These are phyloP conservation scores for Piloderma croceum DNA, from an alignment of 768 basidiomycete species.

Conservation along the genomic window DNA sequence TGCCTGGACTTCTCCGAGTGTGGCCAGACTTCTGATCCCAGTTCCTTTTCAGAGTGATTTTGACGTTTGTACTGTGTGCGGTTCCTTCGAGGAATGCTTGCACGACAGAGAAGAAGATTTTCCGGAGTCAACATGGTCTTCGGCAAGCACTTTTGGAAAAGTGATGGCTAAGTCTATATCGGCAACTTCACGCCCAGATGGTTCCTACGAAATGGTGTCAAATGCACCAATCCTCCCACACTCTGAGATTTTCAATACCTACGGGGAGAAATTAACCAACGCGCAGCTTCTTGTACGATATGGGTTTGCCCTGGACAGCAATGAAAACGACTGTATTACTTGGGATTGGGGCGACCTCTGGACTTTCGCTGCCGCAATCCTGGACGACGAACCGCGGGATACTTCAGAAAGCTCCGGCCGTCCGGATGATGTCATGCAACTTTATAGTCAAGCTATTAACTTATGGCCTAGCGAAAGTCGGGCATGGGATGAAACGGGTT, in stretches of 20 bases:
- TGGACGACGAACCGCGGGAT: background rate
- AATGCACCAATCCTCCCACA: constrained; percentile 43
- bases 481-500: background rate
- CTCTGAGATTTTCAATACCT: constrained; percentile 72
- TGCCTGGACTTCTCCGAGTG: constrained; percentile 2
- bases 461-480: background rate
- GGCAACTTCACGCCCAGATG: too few relatives aligned
- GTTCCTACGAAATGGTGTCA: constrained; percentile 65
- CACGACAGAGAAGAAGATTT: constrained; percentile 50
- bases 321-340: constrained; percentile 56
- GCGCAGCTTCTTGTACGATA: constrained; percentile 63
- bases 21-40: background rate
- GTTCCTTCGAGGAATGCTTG: constrained; percentile 58
- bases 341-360: constrained; percentile 35
- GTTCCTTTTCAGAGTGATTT: constrained; percentile 52
- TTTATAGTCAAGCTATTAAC: too few relatives aligned
- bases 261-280: constrained; percentile 61
- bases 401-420: background rate
- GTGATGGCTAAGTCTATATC: too few relatives aligned
- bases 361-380: constrained; percentile 1
- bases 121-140: too few relatives aligned
- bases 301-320: constrained; percentile 70
- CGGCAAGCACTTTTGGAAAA: too few relatives aligned
- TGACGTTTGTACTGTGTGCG: constrained; percentile 68
- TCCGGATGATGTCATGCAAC: background rate